These are phyloP conservation scores for Heritiera littoralis DNA, from an alignment of 345 rosid species.

Conservation along the genomic window DNA sequence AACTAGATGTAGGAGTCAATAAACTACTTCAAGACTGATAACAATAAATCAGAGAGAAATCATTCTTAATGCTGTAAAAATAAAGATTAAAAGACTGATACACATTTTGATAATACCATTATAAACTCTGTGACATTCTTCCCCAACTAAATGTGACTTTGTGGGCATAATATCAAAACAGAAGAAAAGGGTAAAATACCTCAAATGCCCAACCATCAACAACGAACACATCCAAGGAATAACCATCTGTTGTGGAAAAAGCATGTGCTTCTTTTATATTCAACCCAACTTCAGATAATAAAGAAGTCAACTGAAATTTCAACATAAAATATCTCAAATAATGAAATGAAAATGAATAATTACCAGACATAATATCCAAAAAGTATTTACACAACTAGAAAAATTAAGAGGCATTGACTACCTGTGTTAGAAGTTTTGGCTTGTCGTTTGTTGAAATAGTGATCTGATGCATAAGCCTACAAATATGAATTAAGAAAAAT, in stretches of 20 bases:
- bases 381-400: conserved; percentile 15
- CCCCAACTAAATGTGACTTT: neutral
- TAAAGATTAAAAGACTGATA: neutral
- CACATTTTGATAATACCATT: neutral
- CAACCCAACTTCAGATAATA: conserved; percentile 61
- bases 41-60: neutral
- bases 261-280: conserved; percentile 82
- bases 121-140: conserved; percentile 6
- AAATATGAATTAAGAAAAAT: conserved; percentile 21
- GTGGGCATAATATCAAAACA: neutral
- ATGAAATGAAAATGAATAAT: neutral
- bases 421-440: conserved; percentile 71
- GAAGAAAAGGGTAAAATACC: conserved; percentile 36
- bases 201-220: conserved; percentile 60
- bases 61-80: conserved; percentile 2
- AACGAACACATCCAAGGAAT: conserved; percentile 75
- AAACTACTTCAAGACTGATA: conserved; percentile 7
- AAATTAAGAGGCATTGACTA: conserved; percentile 29
- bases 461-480: conserved; percentile 72
- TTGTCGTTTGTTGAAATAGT: conserved; percentile 66
- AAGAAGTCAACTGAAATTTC: conserved; percentile 59
- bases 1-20: conserved; percentile 1
- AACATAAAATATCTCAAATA: conserved; percentile 6
- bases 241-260: conserved; percentile 67
- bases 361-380: conserved; percentile 14